Base-by-base conservation (phyloP, 2,329 filamentous ascomycete genomes). In the Talaromyces sp. region DNA sequence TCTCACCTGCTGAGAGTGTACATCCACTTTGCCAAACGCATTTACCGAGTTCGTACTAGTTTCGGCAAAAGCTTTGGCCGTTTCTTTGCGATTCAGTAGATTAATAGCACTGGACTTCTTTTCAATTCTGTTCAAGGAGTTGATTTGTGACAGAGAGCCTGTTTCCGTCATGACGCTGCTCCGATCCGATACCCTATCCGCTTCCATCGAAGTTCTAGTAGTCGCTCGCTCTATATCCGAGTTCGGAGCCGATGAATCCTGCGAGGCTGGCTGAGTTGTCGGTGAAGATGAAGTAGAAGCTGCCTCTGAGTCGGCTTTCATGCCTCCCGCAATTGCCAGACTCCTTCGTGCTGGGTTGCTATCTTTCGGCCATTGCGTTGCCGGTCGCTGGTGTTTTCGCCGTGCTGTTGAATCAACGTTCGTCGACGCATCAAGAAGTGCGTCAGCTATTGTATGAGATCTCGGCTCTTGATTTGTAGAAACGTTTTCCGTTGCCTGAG, bases 381-480 rank as follows among this genome's bases (percentile, higher is more conserved):
- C 77, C 31, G 75, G 74, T 61, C 76, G 76, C 14, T 76, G 70
- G 54, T 77, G 74, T 65, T 72, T 81, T 59, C 78, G 78, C 50
- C 75, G 73, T 48, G 85, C 79, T 8, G 87, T 82, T 3, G 90
- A 88, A 72, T 94, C 90, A 67, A 95, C 92, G 0, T 90, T 93
- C 79, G 92, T 93, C 0, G 93, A 96, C 7, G 95, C 95, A 76
- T 98, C 95, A 35, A 96, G 82, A 16, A 98, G 82, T 6, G 95
- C 95, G 77, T 98, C 94, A 3, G 91, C 88, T 69, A 98, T 95
- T 0, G 93, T 96, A 70, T 92, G 90, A 5, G 87, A 85, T 10
- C 70, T 77, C 78, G 81, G 65, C 74, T 82, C 65, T 65, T 75
- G 67, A 45, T 63, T 75, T 71, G 35, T 76, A 63, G 72, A 70